These are phyloP conservation scores for Mitragyna speciosa DNA, from an alignment of 257 asterid species.

Conservation along the genomic window DNA sequence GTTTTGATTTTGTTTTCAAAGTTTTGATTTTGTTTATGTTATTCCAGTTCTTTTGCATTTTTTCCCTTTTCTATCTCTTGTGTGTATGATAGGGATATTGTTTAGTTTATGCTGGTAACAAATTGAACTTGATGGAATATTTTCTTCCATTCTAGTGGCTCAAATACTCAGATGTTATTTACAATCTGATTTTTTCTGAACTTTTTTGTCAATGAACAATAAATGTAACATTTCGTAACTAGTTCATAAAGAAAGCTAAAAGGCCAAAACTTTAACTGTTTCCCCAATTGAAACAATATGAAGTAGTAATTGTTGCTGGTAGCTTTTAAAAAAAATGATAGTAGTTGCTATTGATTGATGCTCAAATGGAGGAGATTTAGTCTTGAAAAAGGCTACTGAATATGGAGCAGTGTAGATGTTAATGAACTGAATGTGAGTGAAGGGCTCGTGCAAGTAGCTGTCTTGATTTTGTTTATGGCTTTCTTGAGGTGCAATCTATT, in stretches of 20 bases:
- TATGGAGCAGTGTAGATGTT: conserved; percentile 99
- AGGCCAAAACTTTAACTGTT: background rate
- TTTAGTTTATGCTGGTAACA: too few species aligned
- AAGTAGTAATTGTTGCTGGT: background rate
- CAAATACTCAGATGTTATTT: too few species aligned
- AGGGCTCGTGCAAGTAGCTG: conserved; percentile 95
- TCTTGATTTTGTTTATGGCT: conserved; percentile 88
- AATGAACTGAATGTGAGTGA: conserved; percentile 94
- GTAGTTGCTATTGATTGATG: conserved; percentile 20
- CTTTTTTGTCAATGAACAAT: background rate
- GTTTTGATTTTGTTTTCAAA: background rate
- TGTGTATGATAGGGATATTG: too few species aligned
- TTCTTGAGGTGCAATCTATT: conserved; percentile 66
- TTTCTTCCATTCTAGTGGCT: too few species aligned
- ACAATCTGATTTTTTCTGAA: background rate
- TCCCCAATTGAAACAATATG: background rate
- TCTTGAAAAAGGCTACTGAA: conserved; percentile 86
- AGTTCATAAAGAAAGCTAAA: background rate
- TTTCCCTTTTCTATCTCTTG: too few species aligned
- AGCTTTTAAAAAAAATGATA: background rate
- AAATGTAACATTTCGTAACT: background rate
- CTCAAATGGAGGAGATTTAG: conserved; percentile 66
- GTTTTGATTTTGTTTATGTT: too few species aligned
- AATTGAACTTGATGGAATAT: too few species aligned
- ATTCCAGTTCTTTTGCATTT: too few species aligned